phyloP scores from a whole-genome alignment of 805 yeast genomes.

The Yamadazyma paraphyllophila region DNA sequence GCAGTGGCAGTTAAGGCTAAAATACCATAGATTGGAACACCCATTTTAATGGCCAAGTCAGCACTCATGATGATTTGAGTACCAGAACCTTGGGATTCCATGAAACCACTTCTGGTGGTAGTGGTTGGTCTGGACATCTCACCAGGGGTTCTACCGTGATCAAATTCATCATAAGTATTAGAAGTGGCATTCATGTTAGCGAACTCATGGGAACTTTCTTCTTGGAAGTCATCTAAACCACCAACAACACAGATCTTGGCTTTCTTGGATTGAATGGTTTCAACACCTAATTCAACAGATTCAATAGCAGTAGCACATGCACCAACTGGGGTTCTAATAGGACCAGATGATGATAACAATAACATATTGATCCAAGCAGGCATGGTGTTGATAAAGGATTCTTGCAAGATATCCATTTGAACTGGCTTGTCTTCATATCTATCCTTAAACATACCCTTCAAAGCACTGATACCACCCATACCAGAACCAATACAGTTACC shows the following conservation, averaged over 20 bases:
- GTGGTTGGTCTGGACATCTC: constrained; percentile 99
- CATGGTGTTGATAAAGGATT: constrained; percentile 98
- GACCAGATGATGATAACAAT: constrained; percentile 95
- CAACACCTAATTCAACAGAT: constrained; percentile 94
- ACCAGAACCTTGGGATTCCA: constrained; percentile 99
- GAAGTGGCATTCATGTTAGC: constrained; percentile 99
- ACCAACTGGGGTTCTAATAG: constrained; percentile 98
- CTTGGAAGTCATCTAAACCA: constrained; percentile 99
- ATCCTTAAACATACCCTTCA: constrained; percentile 97
- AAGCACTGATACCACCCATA: constrained; percentile 98
- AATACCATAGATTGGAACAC: constrained; percentile 97
- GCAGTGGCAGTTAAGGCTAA: constrained; percentile 95
- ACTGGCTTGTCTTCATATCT: constrained; percentile 91
- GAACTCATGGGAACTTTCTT: constrained; percentile 96
- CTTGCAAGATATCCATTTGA: constrained; percentile 96
- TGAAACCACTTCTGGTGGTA: constrained; percentile 93
- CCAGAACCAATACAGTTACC: constrained; percentile 99
- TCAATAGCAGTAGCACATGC: constrained; percentile 99
- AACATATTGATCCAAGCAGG: constrained; percentile 99
- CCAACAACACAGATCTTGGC: constrained; percentile 97
- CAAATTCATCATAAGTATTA: constrained; percentile 81
- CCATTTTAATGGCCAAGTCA: constrained; percentile 92
- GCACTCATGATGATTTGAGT: constrained; percentile 95
- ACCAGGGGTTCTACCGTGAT: constrained; percentile 93
- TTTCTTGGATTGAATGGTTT: constrained; percentile 87